Evolutionary conservation across 345 rosid species (phyloP), one percentile per base, ranked within the genome.

Genomic region (Toxicodendron radicans): DNA sequence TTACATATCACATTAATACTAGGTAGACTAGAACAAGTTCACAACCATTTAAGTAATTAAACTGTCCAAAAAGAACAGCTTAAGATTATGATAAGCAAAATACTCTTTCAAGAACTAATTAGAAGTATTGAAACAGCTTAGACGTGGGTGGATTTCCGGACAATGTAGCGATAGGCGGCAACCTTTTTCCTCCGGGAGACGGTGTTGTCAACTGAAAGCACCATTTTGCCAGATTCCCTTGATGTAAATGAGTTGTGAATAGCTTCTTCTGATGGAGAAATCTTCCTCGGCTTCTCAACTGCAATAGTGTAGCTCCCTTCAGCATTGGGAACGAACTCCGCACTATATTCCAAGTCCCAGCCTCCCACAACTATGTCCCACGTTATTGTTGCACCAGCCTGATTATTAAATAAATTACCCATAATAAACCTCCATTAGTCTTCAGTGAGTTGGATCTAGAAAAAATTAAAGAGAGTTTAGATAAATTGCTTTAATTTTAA

Each of bases 311-410:
- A 93, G 86, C 98, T 85, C 20, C 81, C 92, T 68, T 86, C 87
- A 0, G 89, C 92, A 18, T 83, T 89, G 9, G 99, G 99, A 64
- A 91, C 92, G 72, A 91, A 95, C 83, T 95, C 99, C 32, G 97
- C 97, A 8, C 91, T 93, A 84, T 95, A 95, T 75, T 95, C 99
- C 83, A 95, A 74, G 16, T 95, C 99, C 99, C 99, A 95, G 27
- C 97, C 99, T 38, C 99, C 99, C 11, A 95, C 99, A 33, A 88
- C 98, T 45, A 95, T 83, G 72, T 95, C 99, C 99, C 99, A 95
- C 20, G 92, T 81, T 73, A 95, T 95, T 4, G 92, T 91, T 52
- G 95, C 93, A 20, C 97, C 97, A 18, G 80, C 95, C 99, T 95
- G 58, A 76, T 17, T 16, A 58, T 32, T 23, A 18, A 46, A 12